These are phyloP conservation scores for Penicillium turbatum DNA, from an alignment of 495 filamentous ascomycete genomes.

Conservation along the genomic window DNA sequence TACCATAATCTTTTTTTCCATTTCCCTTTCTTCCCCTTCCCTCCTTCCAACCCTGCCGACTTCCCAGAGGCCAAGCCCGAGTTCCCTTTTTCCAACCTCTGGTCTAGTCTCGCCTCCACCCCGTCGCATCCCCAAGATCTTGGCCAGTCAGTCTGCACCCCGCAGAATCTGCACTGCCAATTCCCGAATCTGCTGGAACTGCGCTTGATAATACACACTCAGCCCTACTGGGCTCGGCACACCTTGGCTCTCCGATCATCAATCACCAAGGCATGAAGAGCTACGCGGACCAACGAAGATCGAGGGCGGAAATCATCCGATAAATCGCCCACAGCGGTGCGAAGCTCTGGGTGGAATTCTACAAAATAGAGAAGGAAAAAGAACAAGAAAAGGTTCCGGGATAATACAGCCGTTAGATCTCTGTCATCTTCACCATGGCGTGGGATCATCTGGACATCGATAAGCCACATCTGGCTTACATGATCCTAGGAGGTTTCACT, in stretches of 20 bases:
- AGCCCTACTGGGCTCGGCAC: conserved; percentile 21
- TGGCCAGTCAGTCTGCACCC: conserved; percentile 4
- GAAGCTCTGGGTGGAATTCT: not conserved
- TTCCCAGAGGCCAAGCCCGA: conserved; percentile 1
- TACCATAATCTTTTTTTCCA: conserved; percentile 13
- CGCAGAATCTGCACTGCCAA: not conserved
- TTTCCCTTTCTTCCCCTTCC: conserved; percentile 12
- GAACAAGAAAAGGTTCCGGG: not conserved
- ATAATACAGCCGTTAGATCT: not conserved
- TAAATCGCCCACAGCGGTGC: conserved; percentile 17
- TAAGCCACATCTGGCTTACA: conserved; percentile 94
- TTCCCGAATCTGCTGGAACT: not conserved
- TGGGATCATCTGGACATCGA: conserved; percentile 93
- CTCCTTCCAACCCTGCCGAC: not conserved
- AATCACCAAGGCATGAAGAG: conserved; percentile 31
- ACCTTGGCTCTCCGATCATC: conserved; percentile 1
- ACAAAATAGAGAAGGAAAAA: not conserved
- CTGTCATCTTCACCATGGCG: conserved; percentile 56
- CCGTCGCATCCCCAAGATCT: conserved; percentile 5
- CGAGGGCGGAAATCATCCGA: conserved; percentile 26
- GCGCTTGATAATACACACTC: conserved; percentile 5
- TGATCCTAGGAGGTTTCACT: conserved; percentile 97
- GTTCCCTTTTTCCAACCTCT: not conserved
- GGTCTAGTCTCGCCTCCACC: conserved; percentile 1
- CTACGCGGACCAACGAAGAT: conserved; percentile 13